These are phyloP conservation scores for Wickerhamomyces chaumierensis DNA, from an alignment of 805 yeast species.

Conservation along the genomic window DNA sequence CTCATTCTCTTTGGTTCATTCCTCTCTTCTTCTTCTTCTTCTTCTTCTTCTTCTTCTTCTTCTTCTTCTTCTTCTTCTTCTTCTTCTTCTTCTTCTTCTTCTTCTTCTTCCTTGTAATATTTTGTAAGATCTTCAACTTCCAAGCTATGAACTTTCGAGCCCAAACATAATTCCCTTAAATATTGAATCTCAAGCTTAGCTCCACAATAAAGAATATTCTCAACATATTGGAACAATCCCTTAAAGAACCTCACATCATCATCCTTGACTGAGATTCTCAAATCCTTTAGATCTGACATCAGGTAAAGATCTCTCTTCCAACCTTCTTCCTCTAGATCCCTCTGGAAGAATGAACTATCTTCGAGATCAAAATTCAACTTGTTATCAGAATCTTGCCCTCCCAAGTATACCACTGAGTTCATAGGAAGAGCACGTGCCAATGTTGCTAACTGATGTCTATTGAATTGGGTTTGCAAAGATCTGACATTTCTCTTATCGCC, in stretches of 20 bases:
- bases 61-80: too few relatives aligned
- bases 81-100: too few relatives aligned
- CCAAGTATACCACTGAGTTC: neutral
- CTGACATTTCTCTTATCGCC: neutral
- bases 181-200: too few relatives aligned
- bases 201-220: neutral
- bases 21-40: too few relatives aligned
- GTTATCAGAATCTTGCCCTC: neutral
- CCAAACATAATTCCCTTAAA: too few relatives aligned
- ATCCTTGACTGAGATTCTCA: neutral
- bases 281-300: neutral
- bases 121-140: neutral
- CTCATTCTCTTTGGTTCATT: too few relatives aligned
- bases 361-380: neutral
- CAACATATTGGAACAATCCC: neutral
- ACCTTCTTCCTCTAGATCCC: neutral
- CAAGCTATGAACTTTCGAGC: neutral
- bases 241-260: neutral
- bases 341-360: neutral
- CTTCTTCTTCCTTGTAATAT: too few relatives aligned
- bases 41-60: too few relatives aligned
- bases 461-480: neutral
- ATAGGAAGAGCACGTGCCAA: neutral
- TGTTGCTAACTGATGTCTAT: neutral
- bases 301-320: neutral